Conservation (phyloP, 1,284 basidiomycete species). For the Schizophyllum amplum region DNA sequence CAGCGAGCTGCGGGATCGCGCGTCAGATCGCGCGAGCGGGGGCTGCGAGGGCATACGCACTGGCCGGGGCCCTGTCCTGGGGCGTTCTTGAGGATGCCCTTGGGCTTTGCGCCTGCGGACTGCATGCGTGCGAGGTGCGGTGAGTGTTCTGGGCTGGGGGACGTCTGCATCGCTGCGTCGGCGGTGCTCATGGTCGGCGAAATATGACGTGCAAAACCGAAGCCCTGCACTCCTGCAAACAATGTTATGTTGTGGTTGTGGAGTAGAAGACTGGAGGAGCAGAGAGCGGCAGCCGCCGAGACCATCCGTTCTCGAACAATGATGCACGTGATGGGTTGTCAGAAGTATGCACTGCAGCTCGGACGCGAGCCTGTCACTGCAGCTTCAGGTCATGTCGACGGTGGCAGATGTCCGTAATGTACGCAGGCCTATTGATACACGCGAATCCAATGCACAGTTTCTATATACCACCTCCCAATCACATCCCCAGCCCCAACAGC, state of each 20-base stretch:
- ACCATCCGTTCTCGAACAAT: not conserved
- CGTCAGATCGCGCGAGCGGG: constrained; percentile 1
- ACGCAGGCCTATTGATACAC: not conserved
- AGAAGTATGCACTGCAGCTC: no score
- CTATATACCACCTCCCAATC: constrained; percentile 4
- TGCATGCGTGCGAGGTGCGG: not conserved
- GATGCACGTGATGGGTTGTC: not conserved
- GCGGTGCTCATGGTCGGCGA: not conserved
- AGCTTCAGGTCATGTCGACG: not conserved
- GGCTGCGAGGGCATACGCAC: constrained; percentile 29
- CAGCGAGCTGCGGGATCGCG: constrained; percentile 34
- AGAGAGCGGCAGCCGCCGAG: not conserved
- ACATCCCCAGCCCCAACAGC: constrained; percentile 55
- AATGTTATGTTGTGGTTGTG: not conserved
- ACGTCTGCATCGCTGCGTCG: not conserved
- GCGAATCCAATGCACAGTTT: not conserved
- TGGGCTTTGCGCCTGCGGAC: constrained; percentile 45
- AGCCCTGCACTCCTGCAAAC: not conserved
- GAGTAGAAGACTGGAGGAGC: not conserved
- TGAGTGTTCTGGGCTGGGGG: not conserved
- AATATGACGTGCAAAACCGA: no score
- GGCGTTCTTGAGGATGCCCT: constrained; percentile 82
- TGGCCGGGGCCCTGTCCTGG: constrained; percentile 27
- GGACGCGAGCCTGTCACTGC: not conserved
- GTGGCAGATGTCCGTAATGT: not conserved